phyloP scores from a whole-genome alignment of 129 eudicot species.

The Helianthus annuus region DNA sequence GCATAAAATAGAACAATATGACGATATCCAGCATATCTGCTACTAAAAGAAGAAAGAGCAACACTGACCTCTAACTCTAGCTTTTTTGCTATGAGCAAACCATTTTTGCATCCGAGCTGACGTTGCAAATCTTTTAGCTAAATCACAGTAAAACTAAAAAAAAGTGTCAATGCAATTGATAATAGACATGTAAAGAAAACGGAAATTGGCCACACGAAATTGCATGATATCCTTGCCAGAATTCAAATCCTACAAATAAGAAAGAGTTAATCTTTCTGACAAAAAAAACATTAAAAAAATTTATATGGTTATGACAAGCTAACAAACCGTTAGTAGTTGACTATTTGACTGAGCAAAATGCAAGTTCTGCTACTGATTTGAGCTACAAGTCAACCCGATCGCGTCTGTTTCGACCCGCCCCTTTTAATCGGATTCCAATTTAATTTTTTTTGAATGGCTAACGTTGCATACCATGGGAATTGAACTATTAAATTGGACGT shows the following conservation, averaged over 20 bases:
- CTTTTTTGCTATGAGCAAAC: constrained; percentile 52
- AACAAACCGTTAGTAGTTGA: constrained; percentile 63
- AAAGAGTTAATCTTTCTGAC: background rate
- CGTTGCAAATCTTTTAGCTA: constrained; percentile 61
- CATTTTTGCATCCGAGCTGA: constrained; percentile 65
- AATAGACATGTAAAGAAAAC: too few relatives aligned
- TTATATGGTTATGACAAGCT: constrained; percentile 8
- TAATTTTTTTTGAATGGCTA: too few relatives aligned
- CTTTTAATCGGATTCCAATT: too few relatives aligned
- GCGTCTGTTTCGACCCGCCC: too few relatives aligned
- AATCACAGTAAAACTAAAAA: constrained; percentile 5
- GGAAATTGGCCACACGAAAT: background rate
- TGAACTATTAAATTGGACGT: too few relatives aligned
- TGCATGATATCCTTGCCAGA: too few relatives aligned
- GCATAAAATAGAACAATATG: background rate
- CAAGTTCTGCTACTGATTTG: constrained; percentile 66
- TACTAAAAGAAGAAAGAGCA: constrained; percentile 3
- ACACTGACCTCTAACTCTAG: constrained; percentile 53
- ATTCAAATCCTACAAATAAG: too few relatives aligned
- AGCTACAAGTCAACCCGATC: too few relatives aligned
- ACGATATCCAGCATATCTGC: background rate
- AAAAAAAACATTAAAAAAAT: background rate
- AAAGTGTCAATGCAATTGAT: constrained; percentile 3
- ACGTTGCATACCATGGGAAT: too few relatives aligned
- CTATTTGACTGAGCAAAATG: constrained; percentile 65